A percentile compares a stretch with the other conserved stretches of the same genome.
phyloP scores from a whole-genome alignment of 371 early-diverging fungal species.

The Rhizopus stolonifer region DNA sequence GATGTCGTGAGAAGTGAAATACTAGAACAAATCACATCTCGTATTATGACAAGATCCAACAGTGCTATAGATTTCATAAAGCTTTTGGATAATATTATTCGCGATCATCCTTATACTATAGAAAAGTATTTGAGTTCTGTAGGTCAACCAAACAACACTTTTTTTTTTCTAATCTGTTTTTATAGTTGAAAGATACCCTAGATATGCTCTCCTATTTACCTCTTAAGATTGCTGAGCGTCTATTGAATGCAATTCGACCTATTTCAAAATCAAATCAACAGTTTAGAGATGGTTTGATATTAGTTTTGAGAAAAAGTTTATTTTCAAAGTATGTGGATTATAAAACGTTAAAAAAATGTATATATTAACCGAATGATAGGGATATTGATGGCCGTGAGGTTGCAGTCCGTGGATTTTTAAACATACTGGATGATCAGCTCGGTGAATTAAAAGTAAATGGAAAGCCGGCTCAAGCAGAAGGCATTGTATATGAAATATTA shows the following conservation, averaged over 20 bases:
- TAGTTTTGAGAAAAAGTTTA: slow-evolving; percentile 61
- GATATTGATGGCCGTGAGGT: slow-evolving; percentile 57
- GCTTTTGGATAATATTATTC: slow-evolving; percentile 47
- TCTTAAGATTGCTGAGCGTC: slow-evolving; percentile 44
- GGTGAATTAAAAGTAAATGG: slow-evolving; percentile 9
- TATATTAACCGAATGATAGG: slow-evolving; percentile 21
- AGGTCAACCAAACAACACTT: neutral
- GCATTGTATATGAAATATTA: slow-evolving; percentile 52
- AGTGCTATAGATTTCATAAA: slow-evolving; percentile 52
- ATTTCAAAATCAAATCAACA: slow-evolving; percentile 44
- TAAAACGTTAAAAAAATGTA: neutral
- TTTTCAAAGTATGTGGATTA: slow-evolving; percentile 55
- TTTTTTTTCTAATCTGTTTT: slow-evolving; percentile 6
- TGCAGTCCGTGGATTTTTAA: slow-evolving; percentile 58
- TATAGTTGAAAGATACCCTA: slow-evolving; percentile 56
- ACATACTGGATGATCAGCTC: slow-evolving; percentile 35
- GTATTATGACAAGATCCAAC: slow-evolving; percentile 55
- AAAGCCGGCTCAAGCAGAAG: slow-evolving; percentile 18
- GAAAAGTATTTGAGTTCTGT: slow-evolving; percentile 34
- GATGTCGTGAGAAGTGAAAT: slow-evolving; percentile 59
- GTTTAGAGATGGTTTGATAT: slow-evolving; percentile 58
- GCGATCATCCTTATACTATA: slow-evolving; percentile 36
- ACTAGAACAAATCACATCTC: slow-evolving; percentile 60
- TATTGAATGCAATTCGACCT: slow-evolving; percentile 53
- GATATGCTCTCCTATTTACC: slow-evolving; percentile 62